These are phyloP conservation scores for Penicillium antarcticum DNA, from an alignment of 495 filamentous ascomycete species.

Conservation along the genomic window DNA sequence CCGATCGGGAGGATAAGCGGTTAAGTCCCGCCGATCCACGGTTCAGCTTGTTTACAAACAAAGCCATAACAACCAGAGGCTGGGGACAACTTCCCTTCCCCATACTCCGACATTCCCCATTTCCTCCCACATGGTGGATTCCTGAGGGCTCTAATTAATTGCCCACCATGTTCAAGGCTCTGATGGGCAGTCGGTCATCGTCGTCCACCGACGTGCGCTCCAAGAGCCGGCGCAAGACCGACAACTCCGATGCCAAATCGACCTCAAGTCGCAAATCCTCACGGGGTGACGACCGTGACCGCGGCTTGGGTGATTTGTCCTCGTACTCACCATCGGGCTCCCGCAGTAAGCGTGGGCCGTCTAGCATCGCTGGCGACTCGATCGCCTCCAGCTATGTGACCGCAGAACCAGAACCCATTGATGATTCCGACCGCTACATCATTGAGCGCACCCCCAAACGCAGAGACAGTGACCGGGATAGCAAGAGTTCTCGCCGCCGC, in stretches of 20 bases:
- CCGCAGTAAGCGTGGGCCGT: slow-evolving; percentile 31
- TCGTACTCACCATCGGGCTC: slow-evolving; percentile 35
- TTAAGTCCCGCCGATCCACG: slow-evolving; percentile 32
- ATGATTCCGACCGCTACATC: slow-evolving; percentile 25
- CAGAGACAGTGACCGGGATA: slow-evolving; percentile 33
- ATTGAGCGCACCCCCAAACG: slow-evolving; percentile 32
- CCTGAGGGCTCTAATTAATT: slow-evolving; percentile 22
- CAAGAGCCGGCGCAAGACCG: slow-evolving; percentile 33
- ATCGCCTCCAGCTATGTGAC: slow-evolving; percentile 54
- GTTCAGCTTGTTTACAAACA: slow-evolving; percentile 42
- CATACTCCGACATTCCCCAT: slow-evolving; percentile 17
- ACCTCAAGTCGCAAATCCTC: slow-evolving; percentile 43
- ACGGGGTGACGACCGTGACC: slow-evolving; percentile 55
- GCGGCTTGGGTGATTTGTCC: slow-evolving; percentile 40
- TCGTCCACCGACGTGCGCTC: slow-evolving; percentile 34
- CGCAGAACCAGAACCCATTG: slow-evolving; percentile 38
- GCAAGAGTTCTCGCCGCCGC: slow-evolving; percentile 28
- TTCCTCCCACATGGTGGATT: slow-evolving; percentile 31
- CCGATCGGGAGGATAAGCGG: neutral
- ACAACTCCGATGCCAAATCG: slow-evolving; percentile 28
- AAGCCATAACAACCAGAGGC: slow-evolving; percentile 22
- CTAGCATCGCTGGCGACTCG: slow-evolving; percentile 43
- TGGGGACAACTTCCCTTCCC: neutral
- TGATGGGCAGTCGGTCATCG: slow-evolving; percentile 40
- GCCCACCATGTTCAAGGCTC: slow-evolving; percentile 46